phyloP scores from a whole-genome alignment of 306 rosid species.

The Malus sieversii region DNA sequence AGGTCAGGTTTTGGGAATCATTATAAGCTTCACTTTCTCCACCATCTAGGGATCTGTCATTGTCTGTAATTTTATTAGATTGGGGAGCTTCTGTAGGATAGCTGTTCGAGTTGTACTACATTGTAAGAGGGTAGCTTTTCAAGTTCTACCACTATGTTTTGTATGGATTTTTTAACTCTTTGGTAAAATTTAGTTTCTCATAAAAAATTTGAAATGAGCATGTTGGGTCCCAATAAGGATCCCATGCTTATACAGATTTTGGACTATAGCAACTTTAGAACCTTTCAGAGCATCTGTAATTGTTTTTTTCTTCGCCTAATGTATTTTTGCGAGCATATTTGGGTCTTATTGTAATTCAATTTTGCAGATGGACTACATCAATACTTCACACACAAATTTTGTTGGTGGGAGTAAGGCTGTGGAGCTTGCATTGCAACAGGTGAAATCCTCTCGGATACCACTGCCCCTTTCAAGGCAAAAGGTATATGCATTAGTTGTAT shows the following conservation, averaged over 20 bases:
- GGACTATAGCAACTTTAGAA: neutral
- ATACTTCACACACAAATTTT: conserved; percentile 96
- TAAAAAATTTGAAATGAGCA: neutral
- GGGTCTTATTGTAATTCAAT: conserved; percentile 8
- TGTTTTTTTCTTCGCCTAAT: neutral
- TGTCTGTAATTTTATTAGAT: neutral
- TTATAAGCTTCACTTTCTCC: neutral
- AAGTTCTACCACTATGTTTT: neutral
- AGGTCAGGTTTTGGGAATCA: neutral
- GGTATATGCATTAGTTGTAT: conserved; percentile 36
- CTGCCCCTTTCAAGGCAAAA: conserved; percentile 57
- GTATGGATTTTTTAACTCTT: neutral
- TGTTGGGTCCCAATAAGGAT: neutral
- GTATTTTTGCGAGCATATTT: neutral
- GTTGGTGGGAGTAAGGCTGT: conserved; percentile 94
- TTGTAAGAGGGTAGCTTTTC: neutral
- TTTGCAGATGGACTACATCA: conserved; percentile 94
- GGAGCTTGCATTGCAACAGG: conserved; percentile 70
- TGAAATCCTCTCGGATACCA: conserved; percentile 62
- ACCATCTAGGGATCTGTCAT: neutral
- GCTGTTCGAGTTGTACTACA: neutral
- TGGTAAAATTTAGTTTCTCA: neutral
- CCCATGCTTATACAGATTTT: neutral
- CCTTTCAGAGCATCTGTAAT: neutral
- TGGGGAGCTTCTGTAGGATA: neutral